A percentile compares a stretch with the other conserved stretches of the same genome.
Evolutionary conservation across 805 yeast genomes (phyloP).

Genomic region (Tetrapisispora nanseiensis): DNA sequence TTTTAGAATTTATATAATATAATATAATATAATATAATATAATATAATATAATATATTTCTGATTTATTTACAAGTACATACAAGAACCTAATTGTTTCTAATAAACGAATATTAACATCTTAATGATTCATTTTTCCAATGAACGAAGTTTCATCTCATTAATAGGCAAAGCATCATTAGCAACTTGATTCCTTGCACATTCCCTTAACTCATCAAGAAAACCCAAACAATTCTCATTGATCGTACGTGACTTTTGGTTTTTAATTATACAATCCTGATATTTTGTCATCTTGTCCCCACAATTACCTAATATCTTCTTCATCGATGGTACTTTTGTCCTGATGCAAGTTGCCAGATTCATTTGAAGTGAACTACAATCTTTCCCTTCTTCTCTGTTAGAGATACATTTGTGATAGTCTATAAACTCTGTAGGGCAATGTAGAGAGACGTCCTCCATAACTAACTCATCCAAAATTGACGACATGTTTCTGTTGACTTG

Average conservation of each 20-base stretch:
- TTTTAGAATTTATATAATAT: no score
- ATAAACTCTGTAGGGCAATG: slow-evolving; percentile 67
- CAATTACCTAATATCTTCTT: slow-evolving; percentile 58
- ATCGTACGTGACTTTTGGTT: slow-evolving; percentile 33
- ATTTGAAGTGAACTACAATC: slow-evolving; percentile 49
- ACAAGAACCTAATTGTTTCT: neutral
- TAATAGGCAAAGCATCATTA: slow-evolving; percentile 13
- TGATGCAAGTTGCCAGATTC: slow-evolving; percentile 53
- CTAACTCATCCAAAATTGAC: slow-evolving; percentile 53
- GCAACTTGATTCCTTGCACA: slow-evolving; percentile 38
- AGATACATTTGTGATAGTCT: slow-evolving; percentile 63
- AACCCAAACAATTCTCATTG: slow-evolving; percentile 41
- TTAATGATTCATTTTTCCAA: neutral
- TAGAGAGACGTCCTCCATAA: slow-evolving; percentile 70
- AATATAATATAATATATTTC: no score
- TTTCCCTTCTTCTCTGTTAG: slow-evolving; percentile 36
- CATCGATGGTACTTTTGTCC: slow-evolving; percentile 57
- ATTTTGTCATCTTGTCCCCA: slow-evolving; percentile 44
- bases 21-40: no score
- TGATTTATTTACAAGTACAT: neutral
- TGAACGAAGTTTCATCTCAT: slow-evolving; percentile 9
- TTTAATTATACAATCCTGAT: slow-evolving; percentile 53
- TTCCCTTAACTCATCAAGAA: slow-evolving; percentile 47
- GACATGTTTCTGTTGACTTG: slow-evolving; percentile 9
- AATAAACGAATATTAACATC: neutral